Base-by-base conservation (phyloP, 495 filamentous ascomycete genomes). In the Clohesyomyces aquaticus region DNA sequence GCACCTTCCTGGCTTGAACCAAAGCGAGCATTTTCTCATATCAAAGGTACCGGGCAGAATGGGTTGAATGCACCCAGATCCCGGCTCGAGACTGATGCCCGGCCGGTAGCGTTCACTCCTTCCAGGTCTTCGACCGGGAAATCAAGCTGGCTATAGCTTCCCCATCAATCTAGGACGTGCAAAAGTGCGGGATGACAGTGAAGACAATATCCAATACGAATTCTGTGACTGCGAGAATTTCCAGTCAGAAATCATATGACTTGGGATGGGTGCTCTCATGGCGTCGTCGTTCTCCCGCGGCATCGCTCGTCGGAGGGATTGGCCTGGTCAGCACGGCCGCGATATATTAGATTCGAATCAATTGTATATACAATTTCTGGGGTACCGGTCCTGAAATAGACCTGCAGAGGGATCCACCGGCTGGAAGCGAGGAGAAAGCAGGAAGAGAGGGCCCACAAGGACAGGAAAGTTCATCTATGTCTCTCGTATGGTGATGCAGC, bases 371-470 rank as follows among this genome's bases (percentile, higher is more conserved):
- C 54, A 61, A 60, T 26, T 6, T 46, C 59, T 62, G 59, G 67
- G 46, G 49, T 59, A 28, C 14, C 11, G 60, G 28, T 53, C 63
- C 59, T 55, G 59, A 71, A 71, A 71, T 71, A 70, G 67, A 64
- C 66, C 57, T n/a, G 55, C 22, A 45, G 55, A 47, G 57, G 10
- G 28, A 32, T 53, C 11, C 8, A n/a, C 23, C 26, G 11, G 27
- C 51, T 22, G 26, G 29, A 62, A 58, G 29, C 49, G 50, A 55
- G 23, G 29, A 38, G 16, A 51, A 43, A 53, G 43, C 32, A 70
- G 63, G 46, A 19, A 58, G 57, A 50, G 28, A 12, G 25, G 38
- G 21, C 59, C 35, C 35, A 50, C 35, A 28, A 27, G 16, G 27
- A 18, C 56, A 66, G 52, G 42, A 61, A 32, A 11, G 16, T 35